These are phyloP conservation scores for Schizophyllum commune DNA, from an alignment of 1,284 basidiomycete genomes.

Conservation along the genomic window DNA sequence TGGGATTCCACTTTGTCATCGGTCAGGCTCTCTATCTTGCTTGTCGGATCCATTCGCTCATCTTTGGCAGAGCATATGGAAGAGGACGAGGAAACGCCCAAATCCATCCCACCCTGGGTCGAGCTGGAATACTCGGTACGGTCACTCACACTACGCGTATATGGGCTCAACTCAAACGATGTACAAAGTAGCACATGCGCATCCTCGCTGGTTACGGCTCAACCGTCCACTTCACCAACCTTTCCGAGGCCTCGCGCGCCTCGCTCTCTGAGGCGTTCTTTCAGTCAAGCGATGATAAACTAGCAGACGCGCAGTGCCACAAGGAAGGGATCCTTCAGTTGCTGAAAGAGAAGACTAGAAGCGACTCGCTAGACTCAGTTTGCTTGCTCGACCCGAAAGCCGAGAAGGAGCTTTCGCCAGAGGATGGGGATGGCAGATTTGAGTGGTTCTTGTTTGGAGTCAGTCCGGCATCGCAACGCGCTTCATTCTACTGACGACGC, in stretches of 20 bases:
- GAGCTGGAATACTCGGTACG: constrained; percentile 66
- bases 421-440: constrained; percentile 69
- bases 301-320: constrained; percentile 52
- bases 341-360: constrained; percentile 36
- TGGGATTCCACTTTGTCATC: constrained; percentile 31
- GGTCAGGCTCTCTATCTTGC: too few species aligned
- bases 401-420: constrained; percentile 55
- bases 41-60: too few species aligned
- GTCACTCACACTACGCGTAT: constrained; percentile 8
- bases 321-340: constrained; percentile 59
- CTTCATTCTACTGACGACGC: neutral
- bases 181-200: constrained; percentile 67
- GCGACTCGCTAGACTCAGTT: constrained; percentile 51
- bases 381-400: constrained; percentile 90
- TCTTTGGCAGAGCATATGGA: constrained; percentile 99
- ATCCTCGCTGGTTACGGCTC: constrained; percentile 60
- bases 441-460: constrained; percentile 85
- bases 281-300: constrained; percentile 10
- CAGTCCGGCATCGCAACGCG: constrained; percentile 18
- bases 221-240: constrained; percentile 76
- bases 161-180: neutral
- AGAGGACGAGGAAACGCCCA: constrained; percentile 73
- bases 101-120: constrained; percentile 82
- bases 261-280: constrained; percentile 45
- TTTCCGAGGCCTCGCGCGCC: constrained; percentile 61